These are phyloP conservation scores for Chalaropsis ovoidea DNA, from an alignment of 2,329 filamentous ascomycete species.

Conservation along the genomic window DNA sequence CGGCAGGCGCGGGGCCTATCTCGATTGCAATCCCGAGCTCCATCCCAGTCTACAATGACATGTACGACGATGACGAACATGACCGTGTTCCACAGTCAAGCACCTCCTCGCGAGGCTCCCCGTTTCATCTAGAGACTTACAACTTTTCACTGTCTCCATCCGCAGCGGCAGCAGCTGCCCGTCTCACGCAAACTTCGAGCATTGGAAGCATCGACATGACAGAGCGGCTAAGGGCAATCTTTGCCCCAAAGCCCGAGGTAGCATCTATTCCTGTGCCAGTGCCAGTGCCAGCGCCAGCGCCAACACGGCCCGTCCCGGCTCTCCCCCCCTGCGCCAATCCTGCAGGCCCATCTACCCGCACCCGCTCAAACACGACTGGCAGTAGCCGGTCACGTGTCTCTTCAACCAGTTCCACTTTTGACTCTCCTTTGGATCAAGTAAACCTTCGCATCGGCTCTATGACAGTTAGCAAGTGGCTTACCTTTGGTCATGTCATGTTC, in stretches of 20 bases:
- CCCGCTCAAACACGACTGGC: background rate
- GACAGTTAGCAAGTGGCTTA: conserved; percentile 80
- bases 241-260: conserved; percentile 32
- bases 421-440: conserved; percentile 57
- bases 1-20: conserved; percentile 41
- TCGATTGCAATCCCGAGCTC: conserved; percentile 37
- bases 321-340: background rate
- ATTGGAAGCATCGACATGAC: conserved; percentile 47
- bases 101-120: conserved; percentile 46
- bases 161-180: conserved; percentile 35
- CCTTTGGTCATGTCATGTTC: conserved; percentile 73
- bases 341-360: background rate
- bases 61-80: conserved; percentile 63
- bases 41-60: conserved; percentile 87
- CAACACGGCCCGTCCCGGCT: conserved; percentile 9
- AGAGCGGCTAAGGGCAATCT: conserved; percentile 42
- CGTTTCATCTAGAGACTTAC: conserved; percentile 47
- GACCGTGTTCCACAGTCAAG: conserved; percentile 41
- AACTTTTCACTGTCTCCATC: conserved; percentile 33
- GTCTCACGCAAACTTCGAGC: conserved; percentile 47
- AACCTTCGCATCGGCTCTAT: conserved; percentile 71
- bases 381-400: conserved; percentile 26
- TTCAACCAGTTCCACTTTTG: conserved; percentile 40
- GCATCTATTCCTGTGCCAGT: background rate
- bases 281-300: background rate